Base-by-base conservation (phyloP, 2,329 filamentous ascomycete species). In the Fusarium tanahbumbuense region DNA sequence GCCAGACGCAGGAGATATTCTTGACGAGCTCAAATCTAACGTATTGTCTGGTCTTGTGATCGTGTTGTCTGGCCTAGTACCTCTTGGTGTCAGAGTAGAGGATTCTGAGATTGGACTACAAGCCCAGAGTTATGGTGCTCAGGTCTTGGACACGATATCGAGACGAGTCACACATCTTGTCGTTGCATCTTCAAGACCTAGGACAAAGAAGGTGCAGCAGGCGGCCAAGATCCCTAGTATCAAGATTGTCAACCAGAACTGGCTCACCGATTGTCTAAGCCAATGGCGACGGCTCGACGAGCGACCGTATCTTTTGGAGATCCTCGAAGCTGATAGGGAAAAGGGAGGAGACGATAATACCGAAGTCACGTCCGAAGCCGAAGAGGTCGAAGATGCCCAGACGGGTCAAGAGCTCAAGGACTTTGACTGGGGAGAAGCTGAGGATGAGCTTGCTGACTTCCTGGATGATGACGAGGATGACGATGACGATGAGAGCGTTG, bases 231-330 rank as follows among this genome's bases (percentile, higher is more conserved):
- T 93, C 58, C 85, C 91, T 0, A 88, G 89, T 54, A 92, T 98
- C 79, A 94, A 94, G 78, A 97, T 99, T 62, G 96, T 99, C 49
- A 94, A 91, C 73, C 92, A 94, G 56, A 89, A 93, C 74, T 99
- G 96, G 96, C 88, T 99, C 30, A 86, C 91, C 32, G 92, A 94
- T 72, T 97, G 91, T 58, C 89, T 98, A 68, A 91, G 89, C 27
- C 91, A 92, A 78, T 99, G 96, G 96, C 85, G 87, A 68, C 90
- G 88, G 60, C 83, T 97, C 13, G 90, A 96, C 59, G 94, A 98
- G 78, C 85, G 85, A 4, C 90, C 91, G 0, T 97, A 95, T 76
- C 83, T 92, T n/a, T 79, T 97, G 48, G 85, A 91, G n/a, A 86
- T 94, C 4, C 90, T 93, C 54, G 89, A 91, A 1, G 87, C 90